Evolutionary conservation across 1,139 yeast species (phyloP), one percentile per base, ranked within the genome.

Genomic region (Meyerozyma smithsonii): DNA sequence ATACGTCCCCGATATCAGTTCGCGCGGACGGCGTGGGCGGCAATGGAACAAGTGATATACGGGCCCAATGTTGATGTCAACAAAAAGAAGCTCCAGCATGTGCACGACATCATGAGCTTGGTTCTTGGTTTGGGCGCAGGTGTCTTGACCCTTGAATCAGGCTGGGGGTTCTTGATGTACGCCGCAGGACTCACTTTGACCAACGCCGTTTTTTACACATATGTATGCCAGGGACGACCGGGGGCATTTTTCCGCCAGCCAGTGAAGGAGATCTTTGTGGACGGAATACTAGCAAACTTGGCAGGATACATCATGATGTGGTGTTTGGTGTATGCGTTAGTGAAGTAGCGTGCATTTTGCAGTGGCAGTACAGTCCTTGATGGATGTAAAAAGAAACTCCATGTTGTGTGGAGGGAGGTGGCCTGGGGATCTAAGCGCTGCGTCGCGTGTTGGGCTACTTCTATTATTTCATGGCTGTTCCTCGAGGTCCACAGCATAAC

Each of bases 301-400:
- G 78, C 90, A 3, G 87, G 92, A 14, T 87, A 68, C 54, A 69
- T 84, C 20, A 82, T 87, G 82, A 79, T 84, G 70, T 87, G 96
- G 96, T 84, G 95, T 48, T 67, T 87, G 55, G 77, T 83, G 36
- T 82, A 78, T 61, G 94, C 92, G 0, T 62, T 87, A 49, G 77
- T 74, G 16, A 52, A 52, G 42, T 47, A 16, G 12, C 16, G 25
- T 3, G 11, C 5, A 26, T 6, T 26, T n/a, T n/a, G n/a, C n/a
- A n/a, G n/a, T n/a, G n/a, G n/a, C n/a, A n/a, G n/a, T n/a, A n/a
- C n/a, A n/a, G n/a, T n/a, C n/a, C n/a, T n/a, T n/a, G n/a, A n/a
- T n/a, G n/a, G n/a, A n/a, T n/a, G n/a, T n/a, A n/a, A n/a, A n/a
- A n/a, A n/a, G n/a, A n/a, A n/a, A n/a, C n/a, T n/a, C n/a, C n/a